These are phyloP conservation scores for Kandelia obovata DNA, from an alignment of 345 rosid species.

Conservation along the genomic window DNA sequence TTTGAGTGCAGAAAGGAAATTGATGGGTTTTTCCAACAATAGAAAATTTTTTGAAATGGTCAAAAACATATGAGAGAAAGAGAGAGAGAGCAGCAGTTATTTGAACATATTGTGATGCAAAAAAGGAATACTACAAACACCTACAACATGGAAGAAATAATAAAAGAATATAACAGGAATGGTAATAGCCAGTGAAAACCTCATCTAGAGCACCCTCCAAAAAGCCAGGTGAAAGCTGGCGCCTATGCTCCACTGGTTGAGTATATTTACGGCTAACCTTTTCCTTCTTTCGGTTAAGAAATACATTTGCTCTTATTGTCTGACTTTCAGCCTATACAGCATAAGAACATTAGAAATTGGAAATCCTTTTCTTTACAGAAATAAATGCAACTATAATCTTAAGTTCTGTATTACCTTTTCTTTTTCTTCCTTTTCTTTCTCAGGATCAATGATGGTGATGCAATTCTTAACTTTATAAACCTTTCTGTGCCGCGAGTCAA, in stretches of 20 bases:
- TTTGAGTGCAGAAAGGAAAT: background rate
- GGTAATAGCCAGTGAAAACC: conserved; percentile 40
- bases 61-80: background rate
- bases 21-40: background rate
- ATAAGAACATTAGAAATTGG: conserved; percentile 11
- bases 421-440: conserved; percentile 94
- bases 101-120: background rate
- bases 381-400: conserved; percentile 7
- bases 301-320: conserved; percentile 79
- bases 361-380: conserved; percentile 1
- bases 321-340: conserved; percentile 78
- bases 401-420: conserved; percentile 63
- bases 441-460: conserved; percentile 95
- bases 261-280: conserved; percentile 82
- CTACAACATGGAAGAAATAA: conserved; percentile 8
- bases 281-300: conserved; percentile 83
- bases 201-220: conserved; percentile 96
- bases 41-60: background rate
- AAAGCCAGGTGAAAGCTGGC: conserved; percentile 85
- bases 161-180: background rate
- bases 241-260: conserved; percentile 61
- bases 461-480: conserved; percentile 88
- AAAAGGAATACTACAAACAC: background rate
- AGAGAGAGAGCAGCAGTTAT: too few species aligned
- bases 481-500: conserved; percentile 88